phyloP scores from a whole-genome alignment of 345 rosid species.

The Salix caprea region DNA sequence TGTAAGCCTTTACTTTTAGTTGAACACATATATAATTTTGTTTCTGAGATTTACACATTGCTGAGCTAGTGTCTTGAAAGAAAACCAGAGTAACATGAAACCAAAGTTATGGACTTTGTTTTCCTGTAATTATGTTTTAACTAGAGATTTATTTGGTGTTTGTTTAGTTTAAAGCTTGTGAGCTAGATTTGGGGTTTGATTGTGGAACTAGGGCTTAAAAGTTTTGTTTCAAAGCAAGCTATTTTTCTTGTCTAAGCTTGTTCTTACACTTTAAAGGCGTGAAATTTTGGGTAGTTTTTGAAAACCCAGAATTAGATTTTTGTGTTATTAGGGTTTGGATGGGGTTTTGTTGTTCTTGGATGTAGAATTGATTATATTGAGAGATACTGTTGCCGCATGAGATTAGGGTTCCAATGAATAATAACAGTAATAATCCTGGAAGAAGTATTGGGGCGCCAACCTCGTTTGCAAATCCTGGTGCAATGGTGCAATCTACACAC shows the following conservation, averaged over 20 bases:
- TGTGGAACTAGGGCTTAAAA: conserved; percentile 4
- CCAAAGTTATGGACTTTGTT: neutral
- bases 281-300: neutral
- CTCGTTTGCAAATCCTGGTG: conserved; percentile 33
- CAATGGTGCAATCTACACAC: conserved; percentile 22
- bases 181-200: neutral
- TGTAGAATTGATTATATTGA: conserved; percentile 16
- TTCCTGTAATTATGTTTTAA: neutral
- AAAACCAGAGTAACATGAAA: neutral
- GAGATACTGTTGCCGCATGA: neutral
- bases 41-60: neutral
- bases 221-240: conserved; percentile 4
- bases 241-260: neutral
- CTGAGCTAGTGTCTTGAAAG: neutral
- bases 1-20: neutral
- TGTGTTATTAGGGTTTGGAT: conserved; percentile 1
- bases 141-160: neutral
- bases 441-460: conserved; percentile 31
- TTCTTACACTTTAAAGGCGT: neutral
- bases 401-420: conserved; percentile 28
- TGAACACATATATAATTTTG: neutral
- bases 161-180: neutral
- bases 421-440: conserved; percentile 24
- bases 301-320: neutral
- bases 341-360: conserved; percentile 4